Conservation (phyloP, 2,329 filamentous ascomycete genomes). For the Samsoniella hepiali region DNA sequence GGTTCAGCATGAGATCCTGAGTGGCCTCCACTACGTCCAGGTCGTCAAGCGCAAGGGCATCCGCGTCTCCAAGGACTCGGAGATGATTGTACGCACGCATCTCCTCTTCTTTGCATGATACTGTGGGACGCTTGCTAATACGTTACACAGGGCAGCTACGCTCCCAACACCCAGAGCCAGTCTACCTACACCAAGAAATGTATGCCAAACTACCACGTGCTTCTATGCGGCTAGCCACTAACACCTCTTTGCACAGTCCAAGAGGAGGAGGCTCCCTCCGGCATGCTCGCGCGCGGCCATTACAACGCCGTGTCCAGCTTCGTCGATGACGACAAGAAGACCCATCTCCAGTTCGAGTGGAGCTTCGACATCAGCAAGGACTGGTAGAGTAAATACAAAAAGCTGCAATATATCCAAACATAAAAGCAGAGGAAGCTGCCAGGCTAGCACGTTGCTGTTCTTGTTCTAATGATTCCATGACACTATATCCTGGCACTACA, state of each 20-base stretch:
- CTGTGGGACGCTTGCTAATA: not conserved
- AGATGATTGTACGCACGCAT: slow-evolving; percentile 82
- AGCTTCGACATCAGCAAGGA: slow-evolving; percentile 95
- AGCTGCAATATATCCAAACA: not conserved
- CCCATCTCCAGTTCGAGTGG: slow-evolving; percentile 92
- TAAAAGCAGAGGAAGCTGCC: not conserved
- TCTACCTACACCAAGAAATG: slow-evolving; percentile 86
- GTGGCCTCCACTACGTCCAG: slow-evolving; percentile 93
- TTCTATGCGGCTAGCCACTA: slow-evolving; percentile 2
- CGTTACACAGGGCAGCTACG: slow-evolving; percentile 72
- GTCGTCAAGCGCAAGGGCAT: slow-evolving; percentile 87
- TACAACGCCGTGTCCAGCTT: slow-evolving; percentile 90
- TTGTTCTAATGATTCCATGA: slow-evolving; percentile 8
- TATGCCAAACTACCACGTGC: slow-evolving; percentile 44
- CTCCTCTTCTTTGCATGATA: not conserved
- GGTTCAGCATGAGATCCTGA: slow-evolving; percentile 95
- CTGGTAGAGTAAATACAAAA: slow-evolving; percentile 59
- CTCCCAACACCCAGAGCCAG: slow-evolving; percentile 86
- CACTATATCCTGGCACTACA: slow-evolving; percentile 9
- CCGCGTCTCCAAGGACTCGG: slow-evolving; percentile 85
- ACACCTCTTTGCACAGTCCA: slow-evolving; percentile 58
- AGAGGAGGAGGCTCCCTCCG: slow-evolving; percentile 85
- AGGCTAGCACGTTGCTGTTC: slow-evolving; percentile 1
- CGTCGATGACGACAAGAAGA: slow-evolving; percentile 90
- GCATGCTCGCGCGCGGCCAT: slow-evolving; percentile 84